These are phyloP conservation scores for Coffea canephora DNA, from an alignment of 257 asterid species.

Conservation along the genomic window DNA sequence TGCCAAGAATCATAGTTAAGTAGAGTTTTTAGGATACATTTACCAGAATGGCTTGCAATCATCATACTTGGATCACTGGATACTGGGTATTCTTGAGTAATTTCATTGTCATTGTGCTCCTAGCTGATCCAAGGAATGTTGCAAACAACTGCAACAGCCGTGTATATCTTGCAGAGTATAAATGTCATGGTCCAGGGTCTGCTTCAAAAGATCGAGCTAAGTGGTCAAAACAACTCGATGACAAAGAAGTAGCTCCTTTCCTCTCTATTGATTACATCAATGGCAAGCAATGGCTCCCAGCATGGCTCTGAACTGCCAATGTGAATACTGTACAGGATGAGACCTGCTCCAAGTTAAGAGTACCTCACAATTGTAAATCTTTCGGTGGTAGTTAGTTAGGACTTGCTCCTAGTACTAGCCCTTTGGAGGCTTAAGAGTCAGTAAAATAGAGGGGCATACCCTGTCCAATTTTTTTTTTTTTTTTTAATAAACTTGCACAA, in stretches of 20 bases:
- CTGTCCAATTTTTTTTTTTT: neutral
- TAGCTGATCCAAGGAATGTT: neutral
- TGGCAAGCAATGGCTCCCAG: constrained; percentile 76
- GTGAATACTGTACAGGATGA: neutral
- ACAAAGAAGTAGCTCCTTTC: constrained; percentile 53
- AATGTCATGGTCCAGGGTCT: constrained; percentile 75
- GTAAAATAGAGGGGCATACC: neutral
- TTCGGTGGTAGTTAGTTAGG: neutral
- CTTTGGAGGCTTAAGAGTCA: neutral
- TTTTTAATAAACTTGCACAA: neutral
- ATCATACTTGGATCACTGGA: neutral
- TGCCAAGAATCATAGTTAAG: neutral
- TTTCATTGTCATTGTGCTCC: neutral
- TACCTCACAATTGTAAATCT: neutral
- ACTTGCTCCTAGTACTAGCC: neutral
- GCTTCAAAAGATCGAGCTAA: constrained; percentile 40
- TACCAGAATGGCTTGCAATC: neutral
- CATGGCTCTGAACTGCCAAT: constrained; percentile 36
- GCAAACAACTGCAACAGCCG: constrained; percentile 36
- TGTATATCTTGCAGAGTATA: constrained; percentile 63
- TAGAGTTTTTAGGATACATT: neutral
- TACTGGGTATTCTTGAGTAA: too few relatives aligned
- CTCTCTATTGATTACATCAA: constrained; percentile 54
- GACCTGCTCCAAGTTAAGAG: neutral
- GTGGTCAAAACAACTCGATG: constrained; percentile 67